These are phyloP conservation scores for Sphaerostilbella broomeana DNA, from an alignment of 2,329 filamentous ascomycete species.

Conservation along the genomic window DNA sequence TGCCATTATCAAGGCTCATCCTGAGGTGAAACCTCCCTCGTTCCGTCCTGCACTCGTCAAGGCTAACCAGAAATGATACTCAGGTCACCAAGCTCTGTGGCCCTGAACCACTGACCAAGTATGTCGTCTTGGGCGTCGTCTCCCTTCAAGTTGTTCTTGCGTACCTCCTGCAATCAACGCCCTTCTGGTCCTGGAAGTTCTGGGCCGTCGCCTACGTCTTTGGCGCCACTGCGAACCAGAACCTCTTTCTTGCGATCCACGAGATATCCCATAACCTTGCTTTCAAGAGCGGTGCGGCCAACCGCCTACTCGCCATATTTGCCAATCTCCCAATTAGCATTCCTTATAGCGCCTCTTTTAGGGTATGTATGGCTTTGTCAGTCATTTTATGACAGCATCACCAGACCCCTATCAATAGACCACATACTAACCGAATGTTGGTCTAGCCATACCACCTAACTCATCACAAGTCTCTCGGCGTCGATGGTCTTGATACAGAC, in stretches of 20 bases:
- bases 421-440: neutral
- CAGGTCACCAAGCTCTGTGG: slow-evolving; percentile 96
- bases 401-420: no score
- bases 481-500: slow-evolving; percentile 93
- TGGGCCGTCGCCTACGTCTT: slow-evolving; percentile 83
- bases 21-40: slow-evolving; percentile 55
- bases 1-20: slow-evolving; percentile 96
- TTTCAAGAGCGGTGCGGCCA: slow-evolving; percentile 72
- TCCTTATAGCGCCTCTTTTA: slow-evolving; percentile 92
- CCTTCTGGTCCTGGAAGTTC: slow-evolving; percentile 78
- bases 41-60: neutral
- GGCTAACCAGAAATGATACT: neutral
- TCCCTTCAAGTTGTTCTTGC: slow-evolving; percentile 72
- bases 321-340: slow-evolving; percentile 94
- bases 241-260: slow-evolving; percentile 96
- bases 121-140: slow-evolving; percentile 78
- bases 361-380: slow-evolving; percentile 56
- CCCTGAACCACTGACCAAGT: slow-evolving; percentile 92
- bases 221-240: slow-evolving; percentile 95
- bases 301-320: slow-evolving; percentile 82
- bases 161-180: slow-evolving; percentile 66
- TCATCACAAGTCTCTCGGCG: slow-evolving; percentile 96
- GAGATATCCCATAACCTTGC: slow-evolving; percentile 98
- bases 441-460: slow-evolving; percentile 87
- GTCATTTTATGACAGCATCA: no score